A percentile compares a stretch with the other conserved stretches of the same genome.
Conservation (phyloP, 768 basidiomycete species). For the Baorangia bicolor region DNA sequence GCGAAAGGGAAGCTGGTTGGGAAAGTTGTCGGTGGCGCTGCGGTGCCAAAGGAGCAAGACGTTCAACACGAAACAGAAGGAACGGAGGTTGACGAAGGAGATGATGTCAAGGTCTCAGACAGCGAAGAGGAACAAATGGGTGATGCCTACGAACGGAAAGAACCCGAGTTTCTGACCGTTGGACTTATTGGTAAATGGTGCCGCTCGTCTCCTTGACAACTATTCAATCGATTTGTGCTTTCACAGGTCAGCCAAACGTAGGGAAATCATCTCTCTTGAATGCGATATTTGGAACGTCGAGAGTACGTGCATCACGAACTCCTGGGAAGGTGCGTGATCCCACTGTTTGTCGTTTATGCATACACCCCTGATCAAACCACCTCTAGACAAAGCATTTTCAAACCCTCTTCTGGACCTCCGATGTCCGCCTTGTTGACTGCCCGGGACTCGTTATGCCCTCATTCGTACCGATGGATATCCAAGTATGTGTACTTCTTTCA, state of each 20-base stretch:
- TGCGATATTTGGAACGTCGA: slow-evolving; percentile 77
- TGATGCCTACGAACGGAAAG: slow-evolving; percentile 28
- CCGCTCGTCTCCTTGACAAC: not conserved
- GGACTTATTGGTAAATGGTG: slow-evolving; percentile 65
- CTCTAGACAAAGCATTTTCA: slow-evolving; percentile 90
- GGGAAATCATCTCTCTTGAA: slow-evolving; percentile 94
- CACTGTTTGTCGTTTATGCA: not conserved
- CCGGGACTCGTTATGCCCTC: slow-evolving; percentile 94
- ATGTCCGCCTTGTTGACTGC: slow-evolving; percentile 91
- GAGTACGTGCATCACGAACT: slow-evolving; percentile 80
- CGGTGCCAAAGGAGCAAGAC: slow-evolving; percentile 31
- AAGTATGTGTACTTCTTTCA: slow-evolving; percentile 41
- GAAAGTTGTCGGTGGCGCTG: slow-evolving; percentile 41
- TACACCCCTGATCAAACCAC: not conserved
- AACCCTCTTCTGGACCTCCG: slow-evolving; percentile 84
- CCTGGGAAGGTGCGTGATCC: slow-evolving; percentile 69
- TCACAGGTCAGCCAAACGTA: slow-evolving; percentile 86
- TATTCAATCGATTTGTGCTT: not conserved
- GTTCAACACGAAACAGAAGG: not conserved
- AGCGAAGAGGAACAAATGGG: slow-evolving; percentile 15
- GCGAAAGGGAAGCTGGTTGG: slow-evolving; percentile 47
- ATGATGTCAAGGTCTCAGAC: slow-evolving; percentile 2
- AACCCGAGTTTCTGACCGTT: slow-evolving; percentile 68
- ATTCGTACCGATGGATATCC: slow-evolving; percentile 77
- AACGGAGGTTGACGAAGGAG: slow-evolving; percentile 25